Evolutionary conservation across 1,284 basidiomycete genomes (phyloP), one percentile per base, ranked within the genome.

Genomic region (Tilletia walkeri): DNA sequence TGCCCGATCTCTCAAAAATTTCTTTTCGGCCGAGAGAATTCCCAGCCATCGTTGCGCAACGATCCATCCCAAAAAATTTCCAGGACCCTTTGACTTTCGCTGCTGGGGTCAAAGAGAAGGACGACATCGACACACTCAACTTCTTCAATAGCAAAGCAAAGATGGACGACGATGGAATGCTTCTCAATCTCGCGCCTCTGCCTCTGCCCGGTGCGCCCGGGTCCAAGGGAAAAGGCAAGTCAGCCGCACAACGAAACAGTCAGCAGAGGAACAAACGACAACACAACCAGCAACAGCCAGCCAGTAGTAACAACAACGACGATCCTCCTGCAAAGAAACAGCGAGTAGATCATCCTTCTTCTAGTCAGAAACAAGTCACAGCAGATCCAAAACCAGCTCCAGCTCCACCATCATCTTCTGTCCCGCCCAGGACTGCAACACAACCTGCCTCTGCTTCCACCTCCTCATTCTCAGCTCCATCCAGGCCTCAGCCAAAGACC

Each of bases 111-210:
- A 36, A 6, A 59, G 36, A 59, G 24, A 30, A 30, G 24, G 24
- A 30, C 24, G 24, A 30, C 24, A 30, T 30, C 24, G 24, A 41
- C 34, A 14, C 56, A 54, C 18, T 30, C 50, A 30, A 9, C 54
- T 53, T 30, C 24, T 30, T 30, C 24, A 30, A 30, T 30, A 24
- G 30, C 6, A 53, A 7, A 24, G 3, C n/a, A 68, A 76, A 68
- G 67, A 79, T 80, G 78, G 78, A 80, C 68, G 76, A 77, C 66
- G 81, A 81, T 67, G 77, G 77, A 63, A 73, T 83, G 48, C 72
- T 83, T 71, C 77, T 83, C 70, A 82, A 83, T 69, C 79, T 83
- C 72, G 81, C 80, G 7, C 70, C 80, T 14, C 41, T 45, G 9
- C 41, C 41, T 45, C 41, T 14, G 6, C 9, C 41, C 3, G 41